phyloP scores from a whole-genome alignment of 2,329 filamentous ascomycete species.

The Aureobasidium sp. region DNA sequence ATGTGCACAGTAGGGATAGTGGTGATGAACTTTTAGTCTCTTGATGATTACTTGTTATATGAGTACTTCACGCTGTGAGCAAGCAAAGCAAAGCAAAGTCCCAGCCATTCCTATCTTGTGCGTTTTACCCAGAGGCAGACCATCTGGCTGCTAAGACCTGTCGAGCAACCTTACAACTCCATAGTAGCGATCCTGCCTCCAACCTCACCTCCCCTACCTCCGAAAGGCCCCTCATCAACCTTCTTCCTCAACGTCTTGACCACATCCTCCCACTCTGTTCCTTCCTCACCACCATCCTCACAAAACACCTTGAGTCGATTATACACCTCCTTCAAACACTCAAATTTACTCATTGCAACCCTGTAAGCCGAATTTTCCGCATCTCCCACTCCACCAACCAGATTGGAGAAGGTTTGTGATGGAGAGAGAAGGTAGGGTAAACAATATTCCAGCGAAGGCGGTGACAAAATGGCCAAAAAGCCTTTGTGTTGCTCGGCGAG shows the following conservation, averaged over 20 bases:
- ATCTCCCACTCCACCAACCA: slow-evolving; percentile 51
- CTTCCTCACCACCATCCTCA: slow-evolving; percentile 15
- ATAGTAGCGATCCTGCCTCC: slow-evolving; percentile 39
- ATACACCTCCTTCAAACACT: slow-evolving; percentile 44
- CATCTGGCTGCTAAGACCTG: too few relatives aligned
- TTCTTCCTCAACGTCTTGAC: slow-evolving; percentile 33
- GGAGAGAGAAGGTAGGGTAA: slow-evolving; percentile 51
- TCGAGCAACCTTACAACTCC: slow-evolving; percentile 23
- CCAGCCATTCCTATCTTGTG: too few relatives aligned
- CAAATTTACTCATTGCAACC: slow-evolving; percentile 50
- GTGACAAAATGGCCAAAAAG: slow-evolving; percentile 43
- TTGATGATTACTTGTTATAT: too few relatives aligned
- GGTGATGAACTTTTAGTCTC: too few relatives aligned
- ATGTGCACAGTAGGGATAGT: too few relatives aligned
- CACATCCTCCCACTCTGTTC: slow-evolving; percentile 31
- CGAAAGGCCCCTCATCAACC: slow-evolving; percentile 35
- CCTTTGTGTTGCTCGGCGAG: slow-evolving; percentile 32
- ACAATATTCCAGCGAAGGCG: slow-evolving; percentile 41
- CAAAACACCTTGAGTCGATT: slow-evolving; percentile 32
- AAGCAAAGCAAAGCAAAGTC: too few relatives aligned
- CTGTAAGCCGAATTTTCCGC: slow-evolving; percentile 49
- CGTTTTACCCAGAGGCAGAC: too few relatives aligned
- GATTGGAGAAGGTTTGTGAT: slow-evolving; percentile 47
- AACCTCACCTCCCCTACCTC: slow-evolving; percentile 27
- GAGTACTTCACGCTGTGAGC: too few relatives aligned